These are phyloP conservation scores for Camptophora hylomeconis DNA, from an alignment of 2,329 filamentous ascomycete genomes.

Conservation along the genomic window DNA sequence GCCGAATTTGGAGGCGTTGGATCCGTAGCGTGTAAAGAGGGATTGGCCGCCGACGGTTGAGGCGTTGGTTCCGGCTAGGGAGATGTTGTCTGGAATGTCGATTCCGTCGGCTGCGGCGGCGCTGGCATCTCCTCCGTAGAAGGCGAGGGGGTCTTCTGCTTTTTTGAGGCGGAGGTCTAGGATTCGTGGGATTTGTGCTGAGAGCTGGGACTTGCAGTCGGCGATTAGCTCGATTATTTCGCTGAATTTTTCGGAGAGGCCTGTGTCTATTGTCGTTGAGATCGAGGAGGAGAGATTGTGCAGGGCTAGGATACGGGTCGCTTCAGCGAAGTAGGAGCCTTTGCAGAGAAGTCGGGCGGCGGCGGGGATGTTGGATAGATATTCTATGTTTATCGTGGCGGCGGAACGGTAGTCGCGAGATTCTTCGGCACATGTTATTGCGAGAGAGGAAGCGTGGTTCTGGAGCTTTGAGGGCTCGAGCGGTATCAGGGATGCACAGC, in stretches of 20 bases:
- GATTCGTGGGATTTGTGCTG: constrained; percentile 74
- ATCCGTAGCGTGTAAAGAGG: constrained; percentile 82
- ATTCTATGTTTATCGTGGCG: constrained; percentile 67
- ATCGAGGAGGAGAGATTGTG: constrained; percentile 51
- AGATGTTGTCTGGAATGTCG: constrained; percentile 84
- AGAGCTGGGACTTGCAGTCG: constrained; percentile 77
- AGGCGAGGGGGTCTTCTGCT: constrained; percentile 69
- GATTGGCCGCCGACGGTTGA: constrained; percentile 66
- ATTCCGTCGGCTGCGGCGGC: constrained; percentile 50
- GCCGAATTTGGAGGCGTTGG: constrained; percentile 28
- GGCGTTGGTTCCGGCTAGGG: constrained; percentile 71
- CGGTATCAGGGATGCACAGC: constrained; percentile 58
- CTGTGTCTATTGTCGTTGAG: constrained; percentile 56
- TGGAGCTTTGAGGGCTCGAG: constrained; percentile 47
- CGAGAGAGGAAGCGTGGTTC: constrained; percentile 60
- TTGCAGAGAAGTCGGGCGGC: constrained; percentile 73
- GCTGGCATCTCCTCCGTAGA: constrained; percentile 66
- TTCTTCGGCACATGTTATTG: constrained; percentile 62
- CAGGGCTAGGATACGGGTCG: constrained; percentile 62
- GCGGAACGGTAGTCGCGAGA: constrained; percentile 72
- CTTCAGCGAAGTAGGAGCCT: constrained; percentile 76
- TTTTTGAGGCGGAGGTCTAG: constrained; percentile 71
- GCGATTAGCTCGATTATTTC: constrained; percentile 81
- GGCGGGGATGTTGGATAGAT: constrained; percentile 57
- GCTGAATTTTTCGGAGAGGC: constrained; percentile 67